A percentile compares a stretch with the other conserved stretches of the same genome.
These are phyloP conservation scores for Cladobotryum protrusum DNA, from an alignment of 2,329 filamentous ascomycete species.

Conservation along the genomic window DNA sequence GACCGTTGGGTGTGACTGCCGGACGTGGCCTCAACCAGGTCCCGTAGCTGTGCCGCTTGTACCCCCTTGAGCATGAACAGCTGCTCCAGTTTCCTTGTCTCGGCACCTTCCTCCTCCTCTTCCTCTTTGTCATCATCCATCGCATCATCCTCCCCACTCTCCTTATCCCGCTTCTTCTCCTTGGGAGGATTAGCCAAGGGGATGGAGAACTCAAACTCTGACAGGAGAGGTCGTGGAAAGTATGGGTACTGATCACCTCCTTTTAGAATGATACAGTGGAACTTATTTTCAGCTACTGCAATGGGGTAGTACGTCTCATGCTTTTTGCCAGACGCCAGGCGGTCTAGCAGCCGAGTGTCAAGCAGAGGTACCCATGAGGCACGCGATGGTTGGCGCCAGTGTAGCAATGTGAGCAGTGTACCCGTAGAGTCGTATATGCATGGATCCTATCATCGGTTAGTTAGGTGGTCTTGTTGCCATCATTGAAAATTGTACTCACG, in stretches of 20 bases:
- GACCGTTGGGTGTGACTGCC: constrained; percentile 53
- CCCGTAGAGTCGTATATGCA: constrained; percentile 95
- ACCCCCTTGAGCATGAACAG: constrained; percentile 70
- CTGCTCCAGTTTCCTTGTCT: constrained; percentile 67
- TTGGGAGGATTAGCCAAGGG: constrained; percentile 47
- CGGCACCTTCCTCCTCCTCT: constrained; percentile 30
- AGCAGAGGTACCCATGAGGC: constrained; percentile 89
- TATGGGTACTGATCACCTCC: constrained; percentile 89
- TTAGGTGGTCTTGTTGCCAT: constrained; percentile 6
- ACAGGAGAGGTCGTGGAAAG: constrained; percentile 82
- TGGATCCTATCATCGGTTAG: constrained; percentile 61
- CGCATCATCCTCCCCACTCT: constrained; percentile 21
- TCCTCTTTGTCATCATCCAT: constrained; percentile 7
- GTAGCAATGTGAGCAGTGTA: constrained; percentile 77
- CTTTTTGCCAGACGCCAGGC: constrained; percentile 78
- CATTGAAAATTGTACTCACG: constrained; percentile 44
- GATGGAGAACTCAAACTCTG: constrained; percentile 87
- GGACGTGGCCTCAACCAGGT: constrained; percentile 64
- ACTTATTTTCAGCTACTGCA: constrained; percentile 82
- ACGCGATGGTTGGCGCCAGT: constrained; percentile 82
- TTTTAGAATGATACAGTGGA: constrained; percentile 99
- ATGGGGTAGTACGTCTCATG: constrained; percentile 92
- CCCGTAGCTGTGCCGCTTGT: constrained; percentile 66
- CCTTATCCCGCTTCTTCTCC: constrained; percentile 24
- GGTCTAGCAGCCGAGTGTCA: constrained; percentile 77